Evolutionary conservation across 2,329 filamentous ascomycete species (phyloP).

Genomic region (Botryotinia calthae): DNA sequence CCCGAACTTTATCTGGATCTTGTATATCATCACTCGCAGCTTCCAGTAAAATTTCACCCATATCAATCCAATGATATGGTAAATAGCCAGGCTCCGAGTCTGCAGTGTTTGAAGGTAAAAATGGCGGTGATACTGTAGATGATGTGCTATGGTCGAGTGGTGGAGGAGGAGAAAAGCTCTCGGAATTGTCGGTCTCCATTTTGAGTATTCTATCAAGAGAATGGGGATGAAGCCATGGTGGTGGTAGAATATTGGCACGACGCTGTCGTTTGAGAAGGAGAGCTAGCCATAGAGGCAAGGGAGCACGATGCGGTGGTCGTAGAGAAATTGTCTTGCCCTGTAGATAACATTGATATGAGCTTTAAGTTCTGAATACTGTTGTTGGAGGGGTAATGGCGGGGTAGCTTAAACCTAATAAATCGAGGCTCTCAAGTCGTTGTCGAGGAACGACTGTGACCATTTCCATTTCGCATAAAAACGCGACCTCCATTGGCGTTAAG

Average conservation of each 20-base stretch:
- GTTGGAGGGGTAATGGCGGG: slow-evolving; percentile 27
- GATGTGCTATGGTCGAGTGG: slow-evolving; percentile 55
- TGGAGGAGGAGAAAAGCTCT: slow-evolving; percentile 75
- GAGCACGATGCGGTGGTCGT: slow-evolving; percentile 74
- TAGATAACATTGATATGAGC: neutral
- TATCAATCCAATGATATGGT: slow-evolving; percentile 94
- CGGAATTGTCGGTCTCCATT: slow-evolving; percentile 70
- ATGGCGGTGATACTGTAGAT: slow-evolving; percentile 63
- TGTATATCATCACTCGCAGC: slow-evolving; percentile 81
- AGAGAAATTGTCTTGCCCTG: slow-evolving; percentile 77
- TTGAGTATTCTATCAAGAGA: slow-evolving; percentile 76
- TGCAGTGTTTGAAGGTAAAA: slow-evolving; percentile 72
- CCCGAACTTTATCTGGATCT: slow-evolving; percentile 69
- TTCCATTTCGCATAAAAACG: slow-evolving; percentile 97
- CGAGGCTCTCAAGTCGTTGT: slow-evolving; percentile 81
- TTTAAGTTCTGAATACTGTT: slow-evolving; percentile 38
- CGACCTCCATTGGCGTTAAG: slow-evolving; percentile 82
- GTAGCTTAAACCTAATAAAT: slow-evolving; percentile 74
- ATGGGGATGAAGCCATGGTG: slow-evolving; percentile 78
- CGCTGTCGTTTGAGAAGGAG: slow-evolving; percentile 91
- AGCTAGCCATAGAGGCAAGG: slow-evolving; percentile 90
- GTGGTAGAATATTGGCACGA: slow-evolving; percentile 87
- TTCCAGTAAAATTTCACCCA: slow-evolving; percentile 82
- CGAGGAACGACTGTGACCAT: slow-evolving; percentile 88
- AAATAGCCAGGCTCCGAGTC: slow-evolving; percentile 66